Base-by-base conservation (phyloP, 2,329 filamentous ascomycete genomes). In the Exutisphaerella laricina region DNA sequence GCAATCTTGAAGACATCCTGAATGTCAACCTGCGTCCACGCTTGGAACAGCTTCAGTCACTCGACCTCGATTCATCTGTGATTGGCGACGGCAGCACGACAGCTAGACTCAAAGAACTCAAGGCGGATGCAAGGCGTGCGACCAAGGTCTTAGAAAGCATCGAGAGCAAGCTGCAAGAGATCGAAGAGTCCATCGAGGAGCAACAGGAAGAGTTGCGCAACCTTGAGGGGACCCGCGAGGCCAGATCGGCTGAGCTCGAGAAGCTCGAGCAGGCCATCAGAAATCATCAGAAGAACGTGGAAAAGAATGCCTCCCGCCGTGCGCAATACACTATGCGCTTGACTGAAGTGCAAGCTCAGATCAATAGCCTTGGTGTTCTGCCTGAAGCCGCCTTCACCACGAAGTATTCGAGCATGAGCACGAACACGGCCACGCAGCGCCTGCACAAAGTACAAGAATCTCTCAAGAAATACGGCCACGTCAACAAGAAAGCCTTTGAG, bases 401-500 rank as follows among this genome's bases (percentile, higher is more conserved):
- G 59, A 56, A 54, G 6, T 98, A 94, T 63, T 81, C 86, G 59
- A 84, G 83, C 55, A 84, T 88, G 64, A 84, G 88, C 55, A 80
- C 83, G 18, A 86, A 89, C 50, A 79, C 62, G 54, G 67, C 61
- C 41, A 74, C 75, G 40, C 77, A 77, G 58, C 82, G 83, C 43
- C 78, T 97, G 17, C 88, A 92, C 68, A 94, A 89, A 60, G 88
- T 90, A 59, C 94, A 94, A 51, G 87, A 95, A 56, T 82, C 85
- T 0, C 74, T 97, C 41, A 97, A 97, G 70, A 95, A 96, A 64
- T 97, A 92, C 70, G 88, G 88, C 42, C 88, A 96, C 59, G 89
- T 98, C 69, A 98, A 98, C 77, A 98, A 97, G 71, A 97, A 98
- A 70, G 92, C 92, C 0, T 95, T 97, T 62, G 94, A 98, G 67